These are phyloP conservation scores for Penicillium atrosanguineum DNA, from an alignment of 495 filamentous ascomycete species.

Conservation along the genomic window DNA sequence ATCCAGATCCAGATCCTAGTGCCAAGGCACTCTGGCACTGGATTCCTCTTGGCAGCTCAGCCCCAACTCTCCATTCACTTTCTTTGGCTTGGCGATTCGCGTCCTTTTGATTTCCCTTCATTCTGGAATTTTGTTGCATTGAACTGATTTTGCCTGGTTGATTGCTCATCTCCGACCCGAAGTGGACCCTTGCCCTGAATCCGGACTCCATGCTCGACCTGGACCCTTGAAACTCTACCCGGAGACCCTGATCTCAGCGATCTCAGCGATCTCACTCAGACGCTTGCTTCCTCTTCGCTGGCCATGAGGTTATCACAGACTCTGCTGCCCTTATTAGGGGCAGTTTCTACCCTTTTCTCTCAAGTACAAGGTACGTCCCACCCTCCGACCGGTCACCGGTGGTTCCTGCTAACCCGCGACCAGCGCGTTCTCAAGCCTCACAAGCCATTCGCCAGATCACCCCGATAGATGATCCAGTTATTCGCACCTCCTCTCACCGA, in stretches of 20 bases:
- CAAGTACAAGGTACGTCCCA: conserved; percentile 15
- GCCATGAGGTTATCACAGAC: conserved; percentile 23
- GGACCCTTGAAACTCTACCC: conserved; percentile 12
- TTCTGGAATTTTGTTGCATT: background rate
- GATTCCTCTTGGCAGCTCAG: background rate
- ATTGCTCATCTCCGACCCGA: background rate
- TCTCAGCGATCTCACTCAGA: background rate
- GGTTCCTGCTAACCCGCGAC: conserved; percentile 9
- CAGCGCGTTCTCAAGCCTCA: conserved; percentile 70
- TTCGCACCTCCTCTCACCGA: conserved; percentile 75
- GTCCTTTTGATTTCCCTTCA: background rate
- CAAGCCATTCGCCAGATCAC: conserved; percentile 74
- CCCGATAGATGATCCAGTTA: conserved; percentile 67
- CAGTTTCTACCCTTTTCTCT: conserved; percentile 17
- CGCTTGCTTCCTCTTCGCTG: conserved; percentile 1
- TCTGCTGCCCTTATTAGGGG: conserved; percentile 19
- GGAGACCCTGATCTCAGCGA: background rate
- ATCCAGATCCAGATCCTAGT: too few relatives aligned
- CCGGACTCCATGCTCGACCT: background rate
- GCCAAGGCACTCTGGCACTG: too few relatives aligned
- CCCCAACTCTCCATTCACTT: background rate
- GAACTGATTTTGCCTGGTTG: background rate
- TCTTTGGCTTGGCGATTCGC: background rate
- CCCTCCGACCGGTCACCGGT: background rate
- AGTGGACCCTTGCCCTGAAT: conserved; percentile 1